Percentiles rank a stretch among this genome's conserved stretches.
Evolutionary conservation across 805 yeast species (phyloP).

Genomic region (Helenozyma rhizophorensis): DNA sequence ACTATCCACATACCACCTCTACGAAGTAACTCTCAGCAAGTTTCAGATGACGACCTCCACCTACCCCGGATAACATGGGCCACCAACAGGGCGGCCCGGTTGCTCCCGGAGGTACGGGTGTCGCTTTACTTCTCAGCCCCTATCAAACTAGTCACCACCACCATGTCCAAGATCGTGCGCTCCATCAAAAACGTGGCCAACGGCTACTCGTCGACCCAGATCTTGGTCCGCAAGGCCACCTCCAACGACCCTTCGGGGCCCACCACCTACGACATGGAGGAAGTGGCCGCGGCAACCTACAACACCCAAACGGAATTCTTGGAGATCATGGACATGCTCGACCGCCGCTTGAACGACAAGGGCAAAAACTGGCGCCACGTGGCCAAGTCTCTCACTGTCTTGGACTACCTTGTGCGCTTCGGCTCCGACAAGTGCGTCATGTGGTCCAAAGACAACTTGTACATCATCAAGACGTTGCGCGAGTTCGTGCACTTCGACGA

Average conservation of each 20-base stretch:
- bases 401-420: slow-evolving; percentile 78
- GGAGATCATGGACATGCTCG: slow-evolving; percentile 92
- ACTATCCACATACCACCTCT: no score
- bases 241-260: slow-evolving; percentile 86
- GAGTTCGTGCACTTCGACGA: slow-evolving; percentile 86
- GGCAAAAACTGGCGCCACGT: slow-evolving; percentile 98
- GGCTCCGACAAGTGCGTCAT: slow-evolving; percentile 87
- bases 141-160: neutral
- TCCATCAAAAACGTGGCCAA: slow-evolving; percentile 83
- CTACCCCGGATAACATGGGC: no score
- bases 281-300: slow-evolving; percentile 69
- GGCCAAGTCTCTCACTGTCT: slow-evolving; percentile 83
- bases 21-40: no score
- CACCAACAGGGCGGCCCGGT: no score
- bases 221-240: slow-evolving; percentile 87
- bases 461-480: slow-evolving; percentile 81
- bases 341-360: slow-evolving; percentile 87
- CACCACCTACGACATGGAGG: slow-evolving; percentile 76
- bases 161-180: slow-evolving; percentile 78
- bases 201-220: slow-evolving; percentile 84
- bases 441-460: slow-evolving; percentile 89
- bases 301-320: slow-evolving; percentile 67
- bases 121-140: neutral
- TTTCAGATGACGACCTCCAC: no score
- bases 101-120: slow-evolving; percentile 1